Conservation (phyloP, 2,329 filamentous ascomycete species). For the Ilyonectria robusta region DNA sequence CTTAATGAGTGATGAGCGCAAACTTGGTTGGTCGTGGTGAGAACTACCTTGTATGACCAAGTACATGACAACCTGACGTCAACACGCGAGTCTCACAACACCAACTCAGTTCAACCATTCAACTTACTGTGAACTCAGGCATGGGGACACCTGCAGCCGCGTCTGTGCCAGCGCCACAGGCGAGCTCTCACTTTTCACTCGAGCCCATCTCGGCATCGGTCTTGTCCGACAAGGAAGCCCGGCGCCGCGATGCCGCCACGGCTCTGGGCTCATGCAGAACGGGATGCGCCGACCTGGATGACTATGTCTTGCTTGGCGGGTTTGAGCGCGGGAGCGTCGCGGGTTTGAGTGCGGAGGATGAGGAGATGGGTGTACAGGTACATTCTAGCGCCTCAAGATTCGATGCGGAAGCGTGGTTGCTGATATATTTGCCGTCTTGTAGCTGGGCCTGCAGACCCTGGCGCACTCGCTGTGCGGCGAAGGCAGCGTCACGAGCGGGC, state of each 20-base stretch:
- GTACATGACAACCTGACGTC: not conserved
- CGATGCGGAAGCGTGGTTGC: slow-evolving; percentile 4
- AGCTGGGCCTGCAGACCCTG: slow-evolving; percentile 66
- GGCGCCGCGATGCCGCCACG: slow-evolving; percentile 51
- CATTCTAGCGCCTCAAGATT: slow-evolving; percentile 39
- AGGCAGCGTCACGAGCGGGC: slow-evolving; percentile 46
- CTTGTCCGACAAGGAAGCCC: slow-evolving; percentile 57
- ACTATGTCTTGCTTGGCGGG: slow-evolving; percentile 62
- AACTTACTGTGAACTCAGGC: not conserved
- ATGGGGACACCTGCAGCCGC: slow-evolving; percentile 17
- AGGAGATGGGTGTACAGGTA: slow-evolving; percentile 63
- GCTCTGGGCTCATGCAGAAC: slow-evolving; percentile 53
- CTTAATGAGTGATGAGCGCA: not conserved
- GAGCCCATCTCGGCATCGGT: slow-evolving; percentile 62
- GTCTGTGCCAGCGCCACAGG: slow-evolving; percentile 52
- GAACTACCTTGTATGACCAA: not conserved
- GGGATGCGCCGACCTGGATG: slow-evolving; percentile 66
- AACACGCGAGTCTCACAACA: not conserved
- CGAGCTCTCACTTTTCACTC: slow-evolving; percentile 61
- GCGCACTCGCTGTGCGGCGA: slow-evolving; percentile 55
- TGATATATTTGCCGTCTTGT: slow-evolving; percentile 18
- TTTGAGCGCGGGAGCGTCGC: slow-evolving; percentile 67
- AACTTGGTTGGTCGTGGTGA: not conserved
- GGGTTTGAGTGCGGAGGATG: slow-evolving; percentile 68
- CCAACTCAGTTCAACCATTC: not conserved